These are phyloP conservation scores for Fusarium musae DNA, from an alignment of 2,329 filamentous ascomycete genomes.

Conservation along the genomic window DNA sequence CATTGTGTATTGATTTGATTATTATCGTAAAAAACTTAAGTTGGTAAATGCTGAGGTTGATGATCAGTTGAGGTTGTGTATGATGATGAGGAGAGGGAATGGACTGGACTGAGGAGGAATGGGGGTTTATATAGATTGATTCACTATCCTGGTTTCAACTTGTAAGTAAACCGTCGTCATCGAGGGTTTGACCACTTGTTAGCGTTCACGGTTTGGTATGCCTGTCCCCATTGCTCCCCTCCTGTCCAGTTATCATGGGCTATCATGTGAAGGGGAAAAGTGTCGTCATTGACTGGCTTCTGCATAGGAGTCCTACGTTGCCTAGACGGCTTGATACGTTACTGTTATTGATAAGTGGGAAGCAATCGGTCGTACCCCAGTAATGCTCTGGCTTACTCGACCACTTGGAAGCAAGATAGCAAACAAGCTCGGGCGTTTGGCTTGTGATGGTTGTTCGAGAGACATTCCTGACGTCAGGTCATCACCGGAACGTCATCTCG, in stretches of 20 bases:
- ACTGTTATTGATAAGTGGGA: not conserved
- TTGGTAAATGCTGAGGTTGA: constrained; percentile 5
- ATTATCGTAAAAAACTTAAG: not conserved
- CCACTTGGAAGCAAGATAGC: constrained; percentile 11
- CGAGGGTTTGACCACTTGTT: constrained; percentile 7
- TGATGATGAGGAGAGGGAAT: constrained; percentile 11
- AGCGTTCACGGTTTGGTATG: constrained; percentile 1
- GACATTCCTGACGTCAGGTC: constrained; percentile 31
- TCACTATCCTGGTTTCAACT: not conserved
- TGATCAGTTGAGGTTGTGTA: constrained; percentile 14
- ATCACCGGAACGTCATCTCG: constrained; percentile 34
- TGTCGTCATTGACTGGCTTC: constrained; percentile 39
- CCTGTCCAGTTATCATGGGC: not conserved
- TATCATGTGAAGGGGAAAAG: constrained; percentile 33
- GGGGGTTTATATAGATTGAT: constrained; percentile 38
- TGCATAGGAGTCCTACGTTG: constrained; percentile 14
- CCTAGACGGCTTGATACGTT: not conserved
- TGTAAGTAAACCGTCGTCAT: constrained; percentile 19
- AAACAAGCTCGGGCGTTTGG: constrained; percentile 2
- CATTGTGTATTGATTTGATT: constrained; percentile 53
- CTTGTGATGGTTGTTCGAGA: constrained; percentile 29
- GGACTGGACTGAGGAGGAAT: not conserved
- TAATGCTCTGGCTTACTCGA: not conserved
- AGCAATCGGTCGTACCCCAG: constrained; percentile 1
- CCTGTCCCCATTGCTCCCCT: not conserved